These are phyloP conservation scores for Schwanniomyces pseudopolymorphus DNA, from an alignment of 805 yeast species.

Conservation along the genomic window DNA sequence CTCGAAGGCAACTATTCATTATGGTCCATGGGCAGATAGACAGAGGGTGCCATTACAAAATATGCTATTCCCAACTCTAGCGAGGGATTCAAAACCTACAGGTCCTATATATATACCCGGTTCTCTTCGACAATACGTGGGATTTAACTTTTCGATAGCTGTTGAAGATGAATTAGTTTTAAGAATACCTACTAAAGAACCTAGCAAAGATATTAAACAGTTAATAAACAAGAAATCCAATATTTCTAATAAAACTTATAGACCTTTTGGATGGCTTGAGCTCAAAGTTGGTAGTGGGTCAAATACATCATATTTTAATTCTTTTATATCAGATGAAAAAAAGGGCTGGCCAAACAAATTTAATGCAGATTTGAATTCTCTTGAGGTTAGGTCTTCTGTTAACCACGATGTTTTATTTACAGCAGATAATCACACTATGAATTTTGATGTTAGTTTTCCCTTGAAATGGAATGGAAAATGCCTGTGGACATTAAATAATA, in stretches of 20 bases:
- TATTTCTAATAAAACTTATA: conserved; percentile 19
- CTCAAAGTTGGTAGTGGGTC: conserved; percentile 59
- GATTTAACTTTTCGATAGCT: conserved; percentile 54
- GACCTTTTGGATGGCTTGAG: conserved; percentile 95
- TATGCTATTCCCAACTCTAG: conserved; percentile 65
- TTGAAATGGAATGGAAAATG: conserved; percentile 80
- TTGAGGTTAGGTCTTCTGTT: conserved; percentile 77
- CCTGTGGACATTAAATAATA: conserved; percentile 61
- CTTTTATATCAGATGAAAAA: conserved; percentile 50
- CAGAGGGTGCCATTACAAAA: conserved; percentile 67
- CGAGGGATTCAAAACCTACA: conserved; percentile 50
- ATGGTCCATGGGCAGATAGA: conserved; percentile 96
- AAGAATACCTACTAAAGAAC: conserved; percentile 81
- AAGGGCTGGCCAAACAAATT: conserved; percentile 54
- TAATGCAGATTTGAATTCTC: conserved; percentile 44
- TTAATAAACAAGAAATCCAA: conserved; percentile 14
- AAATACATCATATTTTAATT: conserved; percentile 42
- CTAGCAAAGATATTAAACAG: conserved; percentile 62
- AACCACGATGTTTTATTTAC: conserved; percentile 79
- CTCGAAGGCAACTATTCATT: conserved; percentile 64
- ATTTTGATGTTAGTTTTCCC: conserved; percentile 67
- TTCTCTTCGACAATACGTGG: conserved; percentile 51
- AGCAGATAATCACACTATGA: conserved; percentile 56
- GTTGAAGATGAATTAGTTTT: conserved; percentile 66
- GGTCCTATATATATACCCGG: conserved; percentile 43